Conservation (phyloP, 495 filamentous ascomycete species). For the Neurospora sp. region DNA sequence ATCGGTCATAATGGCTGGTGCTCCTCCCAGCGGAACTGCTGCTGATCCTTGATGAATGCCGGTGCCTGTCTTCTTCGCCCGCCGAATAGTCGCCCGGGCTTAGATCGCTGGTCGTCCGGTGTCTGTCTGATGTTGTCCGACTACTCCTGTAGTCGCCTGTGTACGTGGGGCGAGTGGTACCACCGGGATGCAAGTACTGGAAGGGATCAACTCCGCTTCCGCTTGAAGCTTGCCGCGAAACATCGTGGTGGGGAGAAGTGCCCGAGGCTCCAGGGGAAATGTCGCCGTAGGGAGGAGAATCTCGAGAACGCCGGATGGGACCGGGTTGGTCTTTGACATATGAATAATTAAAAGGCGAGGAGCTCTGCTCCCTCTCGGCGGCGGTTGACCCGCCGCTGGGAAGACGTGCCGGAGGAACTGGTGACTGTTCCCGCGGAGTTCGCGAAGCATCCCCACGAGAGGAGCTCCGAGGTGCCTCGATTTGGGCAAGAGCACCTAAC, state of each 20-base stretch:
- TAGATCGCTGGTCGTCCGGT: neutral
- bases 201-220: neutral
- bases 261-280: neutral
- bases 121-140: neutral
- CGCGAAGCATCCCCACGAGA: slow-evolving; percentile 27
- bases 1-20: neutral
- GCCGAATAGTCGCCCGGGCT: neutral
- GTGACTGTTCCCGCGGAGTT: slow-evolving; percentile 22
- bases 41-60: neutral
- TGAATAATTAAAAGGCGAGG: slow-evolving; percentile 33
- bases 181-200: neutral
- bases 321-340: slow-evolving; percentile 19
- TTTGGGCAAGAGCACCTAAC: slow-evolving; percentile 21
- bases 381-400: slow-evolving; percentile 11
- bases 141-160: neutral
- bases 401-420: slow-evolving; percentile 14
- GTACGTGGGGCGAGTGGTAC: neutral
- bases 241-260: neutral
- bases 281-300: neutral
- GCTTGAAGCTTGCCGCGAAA: neutral
- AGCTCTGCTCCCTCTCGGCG: slow-evolving; percentile 18
- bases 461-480: slow-evolving; percentile 23
- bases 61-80: neutral
- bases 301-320: neutral
- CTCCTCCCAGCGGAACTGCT: neutral